A percentile compares a stretch with the other conserved stretches of the same genome.
Conservation (phyloP, 2,329 filamentous ascomycete genomes). For the Aspergillus amoenus region DNA sequence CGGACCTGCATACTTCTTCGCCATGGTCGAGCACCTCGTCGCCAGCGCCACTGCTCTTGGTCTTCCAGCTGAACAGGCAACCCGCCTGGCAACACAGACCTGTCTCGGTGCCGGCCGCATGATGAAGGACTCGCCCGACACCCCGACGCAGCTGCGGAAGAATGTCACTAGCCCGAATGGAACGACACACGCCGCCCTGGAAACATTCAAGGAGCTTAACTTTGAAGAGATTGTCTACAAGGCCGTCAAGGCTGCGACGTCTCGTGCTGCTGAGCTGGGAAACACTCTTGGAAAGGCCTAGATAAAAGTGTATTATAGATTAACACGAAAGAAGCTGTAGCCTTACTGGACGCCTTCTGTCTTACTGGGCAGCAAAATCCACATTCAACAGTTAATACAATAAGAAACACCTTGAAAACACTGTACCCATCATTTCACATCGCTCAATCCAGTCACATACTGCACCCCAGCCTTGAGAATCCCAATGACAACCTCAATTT, state of each 20-base stretch:
- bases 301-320: background rate
- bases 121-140: constrained; percentile 31
- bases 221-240: constrained; percentile 33
- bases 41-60: constrained; percentile 34
- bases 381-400: too few relatives aligned
- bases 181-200: constrained; percentile 33
- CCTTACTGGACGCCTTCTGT: background rate
- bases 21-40: constrained; percentile 37
- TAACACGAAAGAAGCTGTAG: background rate
- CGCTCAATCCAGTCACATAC: constrained; percentile 26
- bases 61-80: constrained; percentile 34
- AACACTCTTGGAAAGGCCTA: constrained; percentile 22
- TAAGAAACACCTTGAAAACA: background rate
- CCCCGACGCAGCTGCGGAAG: constrained; percentile 33
- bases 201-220: constrained; percentile 29
- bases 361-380: background rate
- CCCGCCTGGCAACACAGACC: constrained; percentile 33
- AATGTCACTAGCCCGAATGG: constrained; percentile 39
- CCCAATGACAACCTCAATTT: constrained; percentile 30
- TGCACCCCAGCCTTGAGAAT: constrained; percentile 33
- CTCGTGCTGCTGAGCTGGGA: constrained; percentile 32
- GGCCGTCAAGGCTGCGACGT: constrained; percentile 32
- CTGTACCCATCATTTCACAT: background rate
- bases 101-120: constrained; percentile 38
- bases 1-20: constrained; percentile 39